These are phyloP conservation scores for Rostrohypoxylon terebratum DNA, from an alignment of 495 filamentous ascomycete genomes.

Conservation along the genomic window DNA sequence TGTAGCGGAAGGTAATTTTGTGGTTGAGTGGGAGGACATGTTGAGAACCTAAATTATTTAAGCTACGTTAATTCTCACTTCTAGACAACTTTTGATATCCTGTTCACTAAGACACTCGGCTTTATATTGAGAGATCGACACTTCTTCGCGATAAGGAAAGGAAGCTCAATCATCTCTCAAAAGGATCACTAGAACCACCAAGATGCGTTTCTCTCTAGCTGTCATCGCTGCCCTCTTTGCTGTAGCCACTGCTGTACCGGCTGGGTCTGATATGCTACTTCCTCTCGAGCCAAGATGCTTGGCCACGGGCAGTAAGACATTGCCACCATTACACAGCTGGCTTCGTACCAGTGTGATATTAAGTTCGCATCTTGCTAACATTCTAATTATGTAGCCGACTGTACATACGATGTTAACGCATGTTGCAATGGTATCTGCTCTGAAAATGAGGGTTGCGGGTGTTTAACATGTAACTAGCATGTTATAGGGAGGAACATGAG, in stretches of 20 bases:
- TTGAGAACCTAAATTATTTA: conserved; percentile 2
- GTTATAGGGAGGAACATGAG: neutral
- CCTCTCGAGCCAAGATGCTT: conserved; percentile 11
- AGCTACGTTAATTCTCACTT: neutral
- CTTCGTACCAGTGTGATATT: neutral
- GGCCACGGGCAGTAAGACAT: conserved; percentile 1
- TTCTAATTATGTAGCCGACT: neutral
- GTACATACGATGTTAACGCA: neutral
- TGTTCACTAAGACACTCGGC: neutral
- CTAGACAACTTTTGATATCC: neutral
- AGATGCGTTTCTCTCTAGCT: neutral
- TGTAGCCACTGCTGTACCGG: neutral
- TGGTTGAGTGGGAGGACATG: neutral
- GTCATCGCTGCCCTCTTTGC: conserved; percentile 1
- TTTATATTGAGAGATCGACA: neutral
- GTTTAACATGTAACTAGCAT: neutral
- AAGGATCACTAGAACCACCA: neutral
- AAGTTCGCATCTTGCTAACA: neutral
- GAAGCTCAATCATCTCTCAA: neutral
- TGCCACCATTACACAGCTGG: too few relatives aligned
- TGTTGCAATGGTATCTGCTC: neutral
- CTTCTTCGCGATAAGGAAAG: neutral
- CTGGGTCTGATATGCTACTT: neutral
- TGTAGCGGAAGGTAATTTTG: neutral
- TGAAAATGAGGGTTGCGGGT: conserved; percentile 5